Base-by-base conservation (phyloP, 2,329 filamentous ascomycete genomes). In the Sporothrix humicola region DNA sequence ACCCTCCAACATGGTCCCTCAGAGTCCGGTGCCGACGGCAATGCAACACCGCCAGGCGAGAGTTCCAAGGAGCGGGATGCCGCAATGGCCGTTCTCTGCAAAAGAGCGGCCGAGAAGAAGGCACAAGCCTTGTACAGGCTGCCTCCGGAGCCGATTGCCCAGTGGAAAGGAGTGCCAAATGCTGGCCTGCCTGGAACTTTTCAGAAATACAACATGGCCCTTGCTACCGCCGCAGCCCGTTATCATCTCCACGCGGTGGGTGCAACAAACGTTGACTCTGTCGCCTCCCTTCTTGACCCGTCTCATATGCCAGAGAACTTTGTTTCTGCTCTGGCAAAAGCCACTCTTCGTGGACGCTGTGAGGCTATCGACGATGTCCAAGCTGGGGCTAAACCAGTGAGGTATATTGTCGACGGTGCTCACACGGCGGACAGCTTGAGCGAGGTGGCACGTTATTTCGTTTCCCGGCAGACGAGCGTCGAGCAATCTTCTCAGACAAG, bases 371-470 rank as follows among this genome's bases (percentile, higher is more conserved):
- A 86, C 17, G 74, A 74, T n/a, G 23, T 37, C 3, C 13, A n/a
- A 5, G 31, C 20, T 2, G 52, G 91, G 93, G 3, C 88, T 89
- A 7, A 92, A 93, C 84, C 88, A 93, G 54, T 72, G 12, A 66
- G 74, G 15, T 99, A 95, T 95, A 92, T 95, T 79, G 88, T 99
- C 23, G 96, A 99, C 79, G 95, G 96, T 9, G 96, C 94, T 2
- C 96, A 99, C 82, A 99, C 95, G 0, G 86, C 92, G 3, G 95
- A 98, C 79, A 98, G 94, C 80, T 91, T 99, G 72, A 89, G 92
- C 76, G 88, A 93, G 76, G 93, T 94, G 4, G 91, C 91, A 0
- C 88, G 88, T 75, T 98, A 95, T 95, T 98, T 97, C 71, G 81
- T 81, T 10, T 15, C 66, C 26, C 48, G 17, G 15, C 10, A 46